Evolutionary conservation across 371 early-diverging fungal genomes (phyloP).

Genomic region (Rhizomucor pusillus): DNA sequence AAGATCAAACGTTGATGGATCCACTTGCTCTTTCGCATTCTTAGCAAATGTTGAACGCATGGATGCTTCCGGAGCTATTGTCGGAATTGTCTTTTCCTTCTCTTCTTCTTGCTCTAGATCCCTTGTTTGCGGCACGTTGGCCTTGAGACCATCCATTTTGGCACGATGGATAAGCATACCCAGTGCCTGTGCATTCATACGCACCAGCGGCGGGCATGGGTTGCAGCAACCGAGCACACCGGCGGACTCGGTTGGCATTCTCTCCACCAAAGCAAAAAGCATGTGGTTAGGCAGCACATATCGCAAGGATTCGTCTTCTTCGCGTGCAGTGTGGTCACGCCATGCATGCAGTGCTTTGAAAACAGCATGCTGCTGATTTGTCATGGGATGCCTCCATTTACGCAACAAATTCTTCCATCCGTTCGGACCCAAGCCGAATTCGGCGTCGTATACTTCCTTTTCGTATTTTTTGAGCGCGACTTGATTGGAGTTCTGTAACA

Average conservation of each 20-base stretch:
- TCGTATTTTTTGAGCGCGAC: slow-evolving; percentile 66
- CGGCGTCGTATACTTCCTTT: slow-evolving; percentile 82
- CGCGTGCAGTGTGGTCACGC: slow-evolving; percentile 89
- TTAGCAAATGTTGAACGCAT: slow-evolving; percentile 2
- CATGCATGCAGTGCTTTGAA: slow-evolving; percentile 87
- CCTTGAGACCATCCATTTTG: slow-evolving; percentile 33
- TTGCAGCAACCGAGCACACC: slow-evolving; percentile 79
- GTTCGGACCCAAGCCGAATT: slow-evolving; percentile 62
- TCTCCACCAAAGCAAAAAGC: slow-evolving; percentile 73
- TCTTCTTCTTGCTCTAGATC: neutral
- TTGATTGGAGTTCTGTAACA: slow-evolving; percentile 67
- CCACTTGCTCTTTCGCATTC: slow-evolving; percentile 11
- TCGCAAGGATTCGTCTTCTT: slow-evolving; percentile 88
- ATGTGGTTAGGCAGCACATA: slow-evolving; percentile 92
- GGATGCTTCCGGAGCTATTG: slow-evolving; percentile 1
- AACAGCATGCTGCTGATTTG: slow-evolving; percentile 65
- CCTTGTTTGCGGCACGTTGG: slow-evolving; percentile 16
- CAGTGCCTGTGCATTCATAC: slow-evolving; percentile 81
- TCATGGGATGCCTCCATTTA: slow-evolving; percentile 66
- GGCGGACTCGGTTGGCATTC: slow-evolving; percentile 74
- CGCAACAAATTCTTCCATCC: slow-evolving; percentile 77
- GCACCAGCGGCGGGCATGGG: slow-evolving; percentile 82
- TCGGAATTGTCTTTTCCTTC: neutral
- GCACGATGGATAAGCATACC: slow-evolving; percentile 60
- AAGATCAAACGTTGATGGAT: slow-evolving; percentile 41